A percentile compares a stretch with the other conserved stretches of the same genome.
phyloP scores from a whole-genome alignment of 2,329 filamentous ascomycete species.

The Monascus ruber region DNA sequence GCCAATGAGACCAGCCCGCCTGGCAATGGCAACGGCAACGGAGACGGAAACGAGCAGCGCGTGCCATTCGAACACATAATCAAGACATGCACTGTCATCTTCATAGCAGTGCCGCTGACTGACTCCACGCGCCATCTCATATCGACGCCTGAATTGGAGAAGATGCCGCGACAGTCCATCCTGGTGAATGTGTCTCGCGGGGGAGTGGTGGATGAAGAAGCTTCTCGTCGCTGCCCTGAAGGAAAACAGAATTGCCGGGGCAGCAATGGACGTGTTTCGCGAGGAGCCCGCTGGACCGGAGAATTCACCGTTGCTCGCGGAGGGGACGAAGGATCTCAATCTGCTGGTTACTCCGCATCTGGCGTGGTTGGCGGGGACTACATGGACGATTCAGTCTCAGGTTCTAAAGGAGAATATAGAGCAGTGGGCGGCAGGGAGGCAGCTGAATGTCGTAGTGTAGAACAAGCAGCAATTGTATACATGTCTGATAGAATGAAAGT shows the following conservation, averaged over 20 bases:
- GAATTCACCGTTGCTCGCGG: conserved; percentile 32
- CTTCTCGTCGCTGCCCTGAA: conserved; percentile 35
- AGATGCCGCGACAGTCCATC: conserved; percentile 35
- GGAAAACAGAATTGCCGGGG: conserved; percentile 36
- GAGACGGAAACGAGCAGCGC: conserved; percentile 4
- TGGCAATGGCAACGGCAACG: not conserved
- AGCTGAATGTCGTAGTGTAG: conserved; percentile 10
- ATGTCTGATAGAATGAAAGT: too few species aligned
- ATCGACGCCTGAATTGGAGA: conserved; percentile 28
- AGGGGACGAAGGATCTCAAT: conserved; percentile 37
- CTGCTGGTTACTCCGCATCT: conserved; percentile 43
- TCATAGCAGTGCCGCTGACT: conserved; percentile 19
- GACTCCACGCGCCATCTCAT: conserved; percentile 24
- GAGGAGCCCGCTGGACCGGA: conserved; percentile 36
- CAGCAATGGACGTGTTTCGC: conserved; percentile 41
- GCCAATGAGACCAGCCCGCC: conserved; percentile 5
- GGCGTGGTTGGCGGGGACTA: conserved; percentile 42
- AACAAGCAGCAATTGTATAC: too few species aligned
- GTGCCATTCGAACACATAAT: conserved; percentile 20
- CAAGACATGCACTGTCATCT: conserved; percentile 18
- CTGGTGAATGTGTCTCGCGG: conserved; percentile 41
- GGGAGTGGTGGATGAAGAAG: conserved; percentile 41
- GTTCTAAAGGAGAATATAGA: conserved; percentile 39
- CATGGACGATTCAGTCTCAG: conserved; percentile 34
- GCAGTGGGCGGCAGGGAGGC: conserved; percentile 27